These are phyloP conservation scores for Globisporangium abappressorium DNA, from an alignment of 352 stramenopile species.

Conservation along the genomic window DNA sequence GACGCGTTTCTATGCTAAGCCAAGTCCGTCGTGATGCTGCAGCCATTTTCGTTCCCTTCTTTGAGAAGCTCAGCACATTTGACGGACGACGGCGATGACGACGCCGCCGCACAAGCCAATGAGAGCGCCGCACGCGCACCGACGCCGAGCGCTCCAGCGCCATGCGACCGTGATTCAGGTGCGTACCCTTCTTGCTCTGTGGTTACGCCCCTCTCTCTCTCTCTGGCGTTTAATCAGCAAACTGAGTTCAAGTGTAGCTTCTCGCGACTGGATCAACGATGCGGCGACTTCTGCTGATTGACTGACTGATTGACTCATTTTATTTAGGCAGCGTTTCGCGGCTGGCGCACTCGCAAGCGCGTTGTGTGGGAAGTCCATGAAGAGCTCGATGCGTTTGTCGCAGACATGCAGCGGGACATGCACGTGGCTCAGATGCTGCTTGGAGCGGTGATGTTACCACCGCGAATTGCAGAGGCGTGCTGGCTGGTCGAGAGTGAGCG, in stretches of 20 bases:
- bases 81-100: slow-evolving; percentile 1
- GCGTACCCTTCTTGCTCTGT: not conserved
- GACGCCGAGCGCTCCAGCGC: slow-evolving; percentile 18
- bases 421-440: slow-evolving; percentile 31
- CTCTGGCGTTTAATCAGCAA: not conserved
- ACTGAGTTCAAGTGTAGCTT: not conserved
- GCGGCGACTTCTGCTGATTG: not conserved
- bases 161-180: slow-evolving; percentile 28
- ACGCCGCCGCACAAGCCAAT: not conserved
- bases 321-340: slow-evolving; percentile 43
- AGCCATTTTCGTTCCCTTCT: not conserved
- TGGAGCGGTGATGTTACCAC: slow-evolving; percentile 6
- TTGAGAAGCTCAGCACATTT: not conserved
- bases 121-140: not conserved
- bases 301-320: not conserved
- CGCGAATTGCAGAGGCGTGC: slow-evolving; percentile 11
- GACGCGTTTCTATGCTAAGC: not conserved
- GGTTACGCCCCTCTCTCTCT: not conserved
- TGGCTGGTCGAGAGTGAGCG: slow-evolving; percentile 23
- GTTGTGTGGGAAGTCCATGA: slow-evolving; percentile 46
- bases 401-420: slow-evolving; percentile 34
- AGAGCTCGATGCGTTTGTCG: slow-evolving; percentile 42
- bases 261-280: not conserved
- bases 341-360: slow-evolving; percentile 43
- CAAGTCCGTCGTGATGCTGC: not conserved